These are phyloP conservation scores for Phyllosticta citrichinensis DNA, from an alignment of 2,329 filamentous ascomycete genomes.

Conservation along the genomic window DNA sequence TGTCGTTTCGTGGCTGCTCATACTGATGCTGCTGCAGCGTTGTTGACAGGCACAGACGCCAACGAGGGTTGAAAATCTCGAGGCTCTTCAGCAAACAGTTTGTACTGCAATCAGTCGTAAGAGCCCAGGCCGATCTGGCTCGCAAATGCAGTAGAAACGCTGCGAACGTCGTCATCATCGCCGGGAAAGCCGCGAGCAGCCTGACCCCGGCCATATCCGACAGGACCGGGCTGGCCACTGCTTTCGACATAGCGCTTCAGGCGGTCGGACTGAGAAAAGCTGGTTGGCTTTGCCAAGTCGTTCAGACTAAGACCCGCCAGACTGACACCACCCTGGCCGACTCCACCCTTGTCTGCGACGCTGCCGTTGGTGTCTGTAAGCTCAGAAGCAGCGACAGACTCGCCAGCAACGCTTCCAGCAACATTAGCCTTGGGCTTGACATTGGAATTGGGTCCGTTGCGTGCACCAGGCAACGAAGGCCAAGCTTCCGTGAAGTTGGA, in stretches of 20 bases:
- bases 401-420: slow-evolving; percentile 74
- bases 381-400: slow-evolving; percentile 87
- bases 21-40: not conserved
- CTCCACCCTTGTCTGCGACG: slow-evolving; percentile 58
- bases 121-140: slow-evolving; percentile 69
- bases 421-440: slow-evolving; percentile 45
- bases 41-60: not conserved
- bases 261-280: slow-evolving; percentile 75
- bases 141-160: slow-evolving; percentile 91
- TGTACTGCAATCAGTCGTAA: slow-evolving; percentile 44
- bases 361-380: slow-evolving; percentile 75
- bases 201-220: slow-evolving; percentile 29
- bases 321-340: slow-evolving; percentile 79
- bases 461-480: slow-evolving; percentile 67
- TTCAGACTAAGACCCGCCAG: slow-evolving; percentile 72
- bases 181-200: slow-evolving; percentile 34
- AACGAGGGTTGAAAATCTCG: not conserved
- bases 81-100: not conserved
- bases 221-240: slow-evolving; percentile 47
- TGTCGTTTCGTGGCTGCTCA: not conserved
- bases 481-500: slow-evolving; percentile 84
- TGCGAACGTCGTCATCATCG: slow-evolving; percentile 88
- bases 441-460: slow-evolving; percentile 56
- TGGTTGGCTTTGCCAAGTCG: slow-evolving; percentile 60
- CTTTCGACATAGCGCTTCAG: slow-evolving; percentile 91